Conservation (phyloP, 352 stramenopile species). For the Globisporangium megalacanthum region DNA sequence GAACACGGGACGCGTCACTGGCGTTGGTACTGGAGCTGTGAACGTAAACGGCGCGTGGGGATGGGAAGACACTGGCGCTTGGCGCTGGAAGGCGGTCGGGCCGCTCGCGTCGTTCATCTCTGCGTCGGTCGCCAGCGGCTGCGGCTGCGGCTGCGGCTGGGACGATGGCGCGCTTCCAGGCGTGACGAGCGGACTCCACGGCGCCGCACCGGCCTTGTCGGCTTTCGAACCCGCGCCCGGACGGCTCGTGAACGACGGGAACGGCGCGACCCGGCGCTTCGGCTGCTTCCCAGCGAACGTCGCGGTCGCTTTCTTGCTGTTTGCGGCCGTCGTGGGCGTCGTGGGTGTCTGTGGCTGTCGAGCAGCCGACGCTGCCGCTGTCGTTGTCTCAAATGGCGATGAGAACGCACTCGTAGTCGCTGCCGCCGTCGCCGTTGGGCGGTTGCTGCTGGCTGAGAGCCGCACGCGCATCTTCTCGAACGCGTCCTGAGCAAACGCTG, state of each 20-base stretch:
- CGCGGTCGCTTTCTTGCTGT: not conserved
- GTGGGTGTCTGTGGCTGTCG: no score
- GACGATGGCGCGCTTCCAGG: not conserved
- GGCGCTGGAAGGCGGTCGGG: constrained; percentile 7
- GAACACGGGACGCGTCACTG: constrained; percentile 2
- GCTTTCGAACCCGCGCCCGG: not conserved
- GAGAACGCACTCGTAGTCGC: no score
- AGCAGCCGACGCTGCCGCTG: no score
- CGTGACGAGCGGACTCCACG: not conserved
- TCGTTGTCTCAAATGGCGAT: no score
- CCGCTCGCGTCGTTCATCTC: constrained; percentile 5
- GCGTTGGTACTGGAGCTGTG: not conserved
- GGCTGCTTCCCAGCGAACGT: constrained; percentile 2
- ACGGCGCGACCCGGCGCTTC: constrained; percentile 7
- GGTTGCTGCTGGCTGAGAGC: constrained; percentile 2
- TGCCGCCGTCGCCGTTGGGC: not conserved
- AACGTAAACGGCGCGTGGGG: not conserved
- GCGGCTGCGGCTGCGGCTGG: not conserved
- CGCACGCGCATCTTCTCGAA: constrained; percentile 13
- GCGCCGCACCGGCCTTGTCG: not conserved
- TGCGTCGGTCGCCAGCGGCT: constrained; percentile 1
- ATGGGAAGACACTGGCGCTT: not conserved
- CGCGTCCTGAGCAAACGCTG: constrained; percentile 12
- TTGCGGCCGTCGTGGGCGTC: not conserved
- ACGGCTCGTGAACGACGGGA: constrained; percentile 2